These are phyloP conservation scores for Beauveria caledonica DNA, from an alignment of 2,329 filamentous ascomycete genomes.

Conservation along the genomic window DNA sequence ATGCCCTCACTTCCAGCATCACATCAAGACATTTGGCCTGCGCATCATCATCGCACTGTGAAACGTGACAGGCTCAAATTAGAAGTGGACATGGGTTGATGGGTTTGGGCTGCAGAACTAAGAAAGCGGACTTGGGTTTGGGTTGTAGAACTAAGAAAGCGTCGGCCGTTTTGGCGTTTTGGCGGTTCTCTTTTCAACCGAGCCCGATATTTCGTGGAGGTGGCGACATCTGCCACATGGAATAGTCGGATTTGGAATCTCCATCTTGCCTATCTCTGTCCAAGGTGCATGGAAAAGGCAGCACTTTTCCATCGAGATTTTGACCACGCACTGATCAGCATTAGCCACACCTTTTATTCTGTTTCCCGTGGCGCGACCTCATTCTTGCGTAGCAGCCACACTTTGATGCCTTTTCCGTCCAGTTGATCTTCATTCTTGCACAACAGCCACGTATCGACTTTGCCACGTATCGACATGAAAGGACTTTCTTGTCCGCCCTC, in stretches of 20 bases:
- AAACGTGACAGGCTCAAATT: not conserved
- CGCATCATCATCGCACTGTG: not conserved
- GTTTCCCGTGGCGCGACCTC: not conserved
- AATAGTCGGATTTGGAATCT: not conserved
- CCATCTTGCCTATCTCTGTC: not conserved
- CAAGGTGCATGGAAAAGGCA: not conserved
- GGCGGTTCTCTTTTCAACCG: no score
- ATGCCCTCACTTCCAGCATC: not conserved
- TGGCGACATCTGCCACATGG: constrained; percentile 3
- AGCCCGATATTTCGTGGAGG: not conserved
- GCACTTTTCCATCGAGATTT: not conserved
- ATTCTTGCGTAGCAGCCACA: not conserved
- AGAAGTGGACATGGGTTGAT: no score
- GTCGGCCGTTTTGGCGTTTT: no score
- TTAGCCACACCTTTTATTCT: not conserved
- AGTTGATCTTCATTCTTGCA: no score
- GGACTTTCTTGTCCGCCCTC: not conserved
- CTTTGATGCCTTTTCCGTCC: no score
- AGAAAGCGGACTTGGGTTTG: not conserved
- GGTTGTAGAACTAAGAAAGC: not conserved
- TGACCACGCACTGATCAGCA: not conserved
- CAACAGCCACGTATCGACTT: not conserved
- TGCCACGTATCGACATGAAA: not conserved
- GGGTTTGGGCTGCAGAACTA: not conserved
- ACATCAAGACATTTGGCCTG: not conserved